phyloP scores from a whole-genome alignment of 1,284 basidiomycete species.

The Boletus albobrunnescens region DNA sequence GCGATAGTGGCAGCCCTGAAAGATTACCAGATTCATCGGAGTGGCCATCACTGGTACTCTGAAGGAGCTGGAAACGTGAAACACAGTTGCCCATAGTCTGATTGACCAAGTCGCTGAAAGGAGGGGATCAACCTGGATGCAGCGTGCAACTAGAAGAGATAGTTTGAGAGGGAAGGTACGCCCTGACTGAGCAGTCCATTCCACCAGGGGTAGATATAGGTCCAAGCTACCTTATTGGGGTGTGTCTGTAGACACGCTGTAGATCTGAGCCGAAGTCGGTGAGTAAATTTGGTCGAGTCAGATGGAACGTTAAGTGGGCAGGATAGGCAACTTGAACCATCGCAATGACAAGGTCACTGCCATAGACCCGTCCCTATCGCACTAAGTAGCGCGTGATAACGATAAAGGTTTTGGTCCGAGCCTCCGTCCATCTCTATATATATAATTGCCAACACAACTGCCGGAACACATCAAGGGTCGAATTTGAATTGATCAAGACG shows the following conservation, averaged over 20 bases:
- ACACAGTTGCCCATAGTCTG: conserved; percentile 26
- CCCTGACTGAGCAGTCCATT: conserved; percentile 8
- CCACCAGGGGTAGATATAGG: conserved; percentile 14
- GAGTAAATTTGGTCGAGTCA: neutral
- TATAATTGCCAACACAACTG: conserved; percentile 9
- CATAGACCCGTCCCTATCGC: conserved; percentile 10
- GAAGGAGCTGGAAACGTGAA: conserved; percentile 11
- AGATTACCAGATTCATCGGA: conserved; percentile 2
- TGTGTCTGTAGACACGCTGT: neutral
- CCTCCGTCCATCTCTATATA: too few species aligned
- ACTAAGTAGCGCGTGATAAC: conserved; percentile 15
- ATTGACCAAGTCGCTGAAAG: conserved; percentile 1
- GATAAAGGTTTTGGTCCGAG: neutral
- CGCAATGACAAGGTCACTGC: neutral
- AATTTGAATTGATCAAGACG: conserved; percentile 14
- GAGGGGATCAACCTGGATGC: neutral
- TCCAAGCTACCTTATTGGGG: conserved; percentile 12
- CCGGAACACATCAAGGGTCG: neutral
- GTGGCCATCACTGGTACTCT: neutral
- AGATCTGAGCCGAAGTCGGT: conserved; percentile 1
- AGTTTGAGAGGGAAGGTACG: neutral
- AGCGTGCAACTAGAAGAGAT: neutral
- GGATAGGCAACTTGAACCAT: neutral
- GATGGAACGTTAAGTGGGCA: neutral
- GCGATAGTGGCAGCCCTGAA: conserved; percentile 9